Evolutionary conservation across 106 monocot species (phyloP), one percentile per base, ranked within the genome.

Genomic region (Dioscorea alata): DNA sequence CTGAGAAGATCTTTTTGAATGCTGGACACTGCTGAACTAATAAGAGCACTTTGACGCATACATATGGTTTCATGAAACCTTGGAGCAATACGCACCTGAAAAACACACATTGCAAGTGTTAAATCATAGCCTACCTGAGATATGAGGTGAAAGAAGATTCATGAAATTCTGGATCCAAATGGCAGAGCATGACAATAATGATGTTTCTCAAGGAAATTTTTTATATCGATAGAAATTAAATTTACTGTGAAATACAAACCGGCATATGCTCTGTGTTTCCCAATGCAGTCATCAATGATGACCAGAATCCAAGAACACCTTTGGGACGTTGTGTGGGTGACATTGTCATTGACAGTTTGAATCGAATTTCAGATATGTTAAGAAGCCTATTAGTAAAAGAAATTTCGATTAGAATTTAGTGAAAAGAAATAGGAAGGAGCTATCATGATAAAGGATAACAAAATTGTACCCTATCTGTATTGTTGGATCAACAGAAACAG

Each of bases 241-340:
- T 63, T 7, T 63, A 24, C 6, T 17, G 12, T 33, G 50, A 33
- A 20, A 35, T 8, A 72, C 79, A 25, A 78, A 95, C 96, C 48
- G 84, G 85, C 96, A 97, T 92, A 66, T 92, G 86, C 76, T 97
- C 96, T 67, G 86, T 97, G 69, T 97, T 97, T 56, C 92, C 96
- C 33, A 97, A 70, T 69, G 96, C 92, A 72, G 96, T 97, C 96
- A 97, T 92, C 60, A 97, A 80, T 58, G 96, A 97, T 33, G 88
- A 89, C 96, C 96, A 97, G 69, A 97, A 97, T 52, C 96, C 96
- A 32, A 97, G 89, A 73, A 89, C 89, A 49, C 92, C 96, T 74
- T 86, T 82, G 60, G 96, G 92, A 33, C 92, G 70, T 70, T 92
- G 96, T 74, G 84, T 60, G 66, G 96, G 96, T 33, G 96, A 92